Conservation (phyloP, 441 rosid species). For the Adansonia grandidieri region DNA sequence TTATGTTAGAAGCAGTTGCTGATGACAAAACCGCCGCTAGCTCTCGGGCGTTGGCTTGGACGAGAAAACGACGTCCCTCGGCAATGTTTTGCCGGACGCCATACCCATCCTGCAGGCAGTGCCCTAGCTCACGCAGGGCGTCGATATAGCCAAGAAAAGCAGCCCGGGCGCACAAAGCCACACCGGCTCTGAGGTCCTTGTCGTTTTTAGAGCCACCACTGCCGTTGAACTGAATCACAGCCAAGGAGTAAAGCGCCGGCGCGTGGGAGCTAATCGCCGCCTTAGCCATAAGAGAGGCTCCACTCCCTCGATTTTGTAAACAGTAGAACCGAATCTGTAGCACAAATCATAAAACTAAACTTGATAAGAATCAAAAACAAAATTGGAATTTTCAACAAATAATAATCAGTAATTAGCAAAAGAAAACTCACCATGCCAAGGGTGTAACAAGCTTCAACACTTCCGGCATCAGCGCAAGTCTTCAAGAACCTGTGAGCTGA, state of each 20-base stretch:
- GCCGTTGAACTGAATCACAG: conserved; percentile 91
- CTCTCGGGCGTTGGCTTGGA: conserved; percentile 91
- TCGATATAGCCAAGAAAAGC: conserved; percentile 86
- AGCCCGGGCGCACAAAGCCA: conserved; percentile 85
- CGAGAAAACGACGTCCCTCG: conserved; percentile 83
- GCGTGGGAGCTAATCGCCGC: conserved; percentile 91
- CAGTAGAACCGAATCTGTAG: conserved; percentile 89
- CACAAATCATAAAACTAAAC: background rate
- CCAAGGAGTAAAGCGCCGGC: conserved; percentile 74
- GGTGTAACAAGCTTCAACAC: conserved; percentile 78
- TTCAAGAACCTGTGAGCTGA: conserved; percentile 75
- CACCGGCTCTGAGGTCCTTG: conserved; percentile 85
- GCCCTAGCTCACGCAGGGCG: conserved; percentile 88
- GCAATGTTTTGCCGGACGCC: conserved; percentile 80
- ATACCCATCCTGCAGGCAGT: conserved; percentile 93
- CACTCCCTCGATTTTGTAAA: conserved; percentile 75
- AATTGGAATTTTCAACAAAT: background rate
- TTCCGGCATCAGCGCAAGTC: conserved; percentile 79
- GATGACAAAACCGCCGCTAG: conserved; percentile 66
- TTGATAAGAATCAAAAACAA: background rate
- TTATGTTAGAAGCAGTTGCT: conserved; percentile 29
- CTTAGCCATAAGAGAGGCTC: conserved; percentile 92
- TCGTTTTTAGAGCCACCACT: conserved; percentile 91
- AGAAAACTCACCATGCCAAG: conserved; percentile 79
- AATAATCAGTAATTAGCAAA: background rate